Percentiles rank a stretch among this genome's conserved stretches.
Evolutionary conservation across 1,139 yeast genomes (phyloP).

Genomic region (Sugiyamaella castrensis): DNA sequence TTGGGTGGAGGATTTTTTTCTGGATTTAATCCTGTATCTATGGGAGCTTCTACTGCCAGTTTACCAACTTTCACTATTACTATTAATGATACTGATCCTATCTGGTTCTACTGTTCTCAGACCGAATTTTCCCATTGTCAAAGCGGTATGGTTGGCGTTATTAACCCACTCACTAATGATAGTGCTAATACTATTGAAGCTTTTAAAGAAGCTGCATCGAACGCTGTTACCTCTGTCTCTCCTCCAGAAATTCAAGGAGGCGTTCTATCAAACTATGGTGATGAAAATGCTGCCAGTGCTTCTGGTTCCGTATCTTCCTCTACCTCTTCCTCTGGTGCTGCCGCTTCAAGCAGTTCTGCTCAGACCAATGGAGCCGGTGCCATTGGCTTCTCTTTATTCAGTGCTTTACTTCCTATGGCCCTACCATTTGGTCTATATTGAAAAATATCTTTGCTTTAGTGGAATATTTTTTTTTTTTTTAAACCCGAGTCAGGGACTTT

Average conservation of each 20-base stretch:
- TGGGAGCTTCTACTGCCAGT: neutral
- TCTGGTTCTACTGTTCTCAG: conserved; percentile 27
- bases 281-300: neutral
- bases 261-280: conserved; percentile 3
- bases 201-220: conserved; percentile 14
- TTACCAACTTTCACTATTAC: conserved; percentile 17
- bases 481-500: no score
- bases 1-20: conserved; percentile 19
- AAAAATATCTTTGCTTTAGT: no score
- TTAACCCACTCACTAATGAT: conserved; percentile 17
- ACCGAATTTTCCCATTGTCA: conserved; percentile 21
- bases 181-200: conserved; percentile 16
- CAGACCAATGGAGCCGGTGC: no score
- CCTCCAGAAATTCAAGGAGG: conserved; percentile 10
- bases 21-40: conserved; percentile 18
- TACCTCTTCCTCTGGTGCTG: neutral
- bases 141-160: conserved; percentile 25
- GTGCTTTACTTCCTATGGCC: no score
- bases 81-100: conserved; percentile 22
- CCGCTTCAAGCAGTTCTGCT: neutral
- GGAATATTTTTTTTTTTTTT: no score
- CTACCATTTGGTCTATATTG: no score
- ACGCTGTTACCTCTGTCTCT: conserved; percentile 3
- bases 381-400: no score
- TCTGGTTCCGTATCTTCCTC: no score